phyloP scores from a whole-genome alignment of 108 stramenopile species.

The Skeletonema potamos region DNA sequence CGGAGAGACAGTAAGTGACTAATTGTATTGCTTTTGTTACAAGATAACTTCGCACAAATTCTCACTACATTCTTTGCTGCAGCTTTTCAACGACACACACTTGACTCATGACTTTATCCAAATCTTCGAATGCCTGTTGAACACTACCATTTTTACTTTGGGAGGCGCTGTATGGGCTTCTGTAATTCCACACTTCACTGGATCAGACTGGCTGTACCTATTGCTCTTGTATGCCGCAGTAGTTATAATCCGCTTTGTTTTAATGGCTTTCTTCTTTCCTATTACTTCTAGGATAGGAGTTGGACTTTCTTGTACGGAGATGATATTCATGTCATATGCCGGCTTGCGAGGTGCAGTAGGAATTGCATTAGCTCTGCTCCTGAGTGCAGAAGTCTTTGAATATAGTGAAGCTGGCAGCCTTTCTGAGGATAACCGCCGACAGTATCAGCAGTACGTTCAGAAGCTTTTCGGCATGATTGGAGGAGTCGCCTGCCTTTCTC shows the following conservation, averaged over 20 bases:
- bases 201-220: constrained; percentile 71
- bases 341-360: constrained; percentile 89
- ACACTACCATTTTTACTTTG: constrained; percentile 90
- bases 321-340: constrained; percentile 67
- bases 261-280: constrained; percentile 66
- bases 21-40: too few relatives aligned
- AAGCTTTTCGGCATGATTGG: constrained; percentile 23
- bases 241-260: constrained; percentile 58
- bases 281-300: constrained; percentile 65
- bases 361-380: constrained; percentile 73
- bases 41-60: neutral
- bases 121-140: constrained; percentile 79
- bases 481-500: constrained; percentile 6
- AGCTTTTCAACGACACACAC: constrained; percentile 54
- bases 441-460: neutral
- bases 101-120: constrained; percentile 80
- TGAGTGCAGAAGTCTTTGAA: constrained; percentile 56
- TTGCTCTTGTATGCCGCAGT: constrained; percentile 53
- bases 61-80: neutral
- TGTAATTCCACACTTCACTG: constrained; percentile 47
- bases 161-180: constrained; percentile 85
- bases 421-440: neutral
- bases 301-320: constrained; percentile 49
- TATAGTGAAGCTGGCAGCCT: neutral
- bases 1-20: constrained; percentile 37